Evolutionary conservation across 768 basidiomycete species (phyloP), one percentile per base, ranked within the genome.

Genomic region (Lyophyllum decastes): DNA sequence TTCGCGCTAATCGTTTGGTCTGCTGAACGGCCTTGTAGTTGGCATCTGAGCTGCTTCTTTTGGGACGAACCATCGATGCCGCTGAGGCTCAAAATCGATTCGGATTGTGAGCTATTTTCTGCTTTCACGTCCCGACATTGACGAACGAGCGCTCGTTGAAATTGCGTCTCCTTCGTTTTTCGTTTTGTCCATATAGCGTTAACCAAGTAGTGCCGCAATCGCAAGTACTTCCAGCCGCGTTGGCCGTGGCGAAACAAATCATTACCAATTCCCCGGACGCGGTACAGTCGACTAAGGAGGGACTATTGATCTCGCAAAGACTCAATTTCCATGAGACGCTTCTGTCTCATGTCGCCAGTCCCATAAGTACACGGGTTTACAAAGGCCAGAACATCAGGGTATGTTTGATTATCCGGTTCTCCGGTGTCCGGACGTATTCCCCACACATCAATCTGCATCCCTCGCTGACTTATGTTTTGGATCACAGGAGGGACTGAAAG

Each of bases 281-380:
- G 0, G 86, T 94, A 1, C 88, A 89, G 62, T 79, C 82, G 46
- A 88, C 90, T 2, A 95, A 94, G 68, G 75, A 79, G n/a, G 88
- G 80, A 0, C 73, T 95, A 9, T 52, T 89, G 16, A 69, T 88
- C 2, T 73, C 82, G 1, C 81, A 86, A 59, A 73, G 77, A 41
- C 76, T 78, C n/a, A 78, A 79, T 40, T 71, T 84, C 43, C 79
- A 84, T 22, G 78, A 84, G 14, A 76, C 82, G 0, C 76, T 86
- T 3, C 46, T 72, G 8, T 72, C 72, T 0, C 84, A 85, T 52
- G 66, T 76, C 8, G 69, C 75, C 64, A 79, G 81, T 19, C 65
- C 69, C 25, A 77, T 81, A 60, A 84, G 82, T 63, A 80, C 73
- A 60, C 75, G 82, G 14, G 71, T 85, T 16, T 90, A 84, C 66